Evolutionary conservation across 495 filamentous ascomycete species (phyloP).

Genomic region (Apodospora peruviana): DNA sequence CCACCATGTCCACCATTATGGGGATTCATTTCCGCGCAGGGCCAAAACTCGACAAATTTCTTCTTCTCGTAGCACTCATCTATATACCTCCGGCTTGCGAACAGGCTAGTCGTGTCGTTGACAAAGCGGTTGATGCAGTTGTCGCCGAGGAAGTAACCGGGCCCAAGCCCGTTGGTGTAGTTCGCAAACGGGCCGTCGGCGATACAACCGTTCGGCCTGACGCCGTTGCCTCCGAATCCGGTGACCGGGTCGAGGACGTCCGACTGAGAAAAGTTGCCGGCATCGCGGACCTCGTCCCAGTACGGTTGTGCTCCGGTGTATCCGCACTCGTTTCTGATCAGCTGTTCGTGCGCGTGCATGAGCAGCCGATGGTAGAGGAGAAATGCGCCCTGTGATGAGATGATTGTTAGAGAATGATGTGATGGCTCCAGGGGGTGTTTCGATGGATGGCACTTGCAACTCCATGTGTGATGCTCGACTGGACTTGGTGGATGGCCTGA

Average conservation of each 20-base stretch:
- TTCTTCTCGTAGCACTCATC: conserved; percentile 3
- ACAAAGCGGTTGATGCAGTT: conserved; percentile 34
- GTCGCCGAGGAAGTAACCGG: conserved; percentile 23
- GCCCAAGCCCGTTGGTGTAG: conserved; percentile 23
- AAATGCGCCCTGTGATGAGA: conserved; percentile 25
- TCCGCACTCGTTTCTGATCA: conserved; percentile 38
- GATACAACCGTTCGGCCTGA: conserved; percentile 28
- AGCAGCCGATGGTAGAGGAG: conserved; percentile 50
- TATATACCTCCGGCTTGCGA: conserved; percentile 2
- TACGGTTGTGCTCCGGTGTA: conserved; percentile 34
- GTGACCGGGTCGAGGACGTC: conserved; percentile 25
- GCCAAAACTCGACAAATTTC: conserved; percentile 9
- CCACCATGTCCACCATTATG: conserved; percentile 15
- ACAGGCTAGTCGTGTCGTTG: conserved; percentile 3
- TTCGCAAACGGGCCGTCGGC: conserved; percentile 32
- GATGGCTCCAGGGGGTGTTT: neutral
- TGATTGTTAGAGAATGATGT: neutral
- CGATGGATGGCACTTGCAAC: conserved; percentile 12
- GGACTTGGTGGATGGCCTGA: conserved; percentile 12
- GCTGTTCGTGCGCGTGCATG: conserved; percentile 36
- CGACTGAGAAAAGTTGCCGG: conserved; percentile 30
- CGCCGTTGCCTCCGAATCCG: conserved; percentile 40
- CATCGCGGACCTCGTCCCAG: conserved; percentile 44
- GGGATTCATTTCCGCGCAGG: conserved; percentile 11
- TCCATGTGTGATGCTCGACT: conserved; percentile 7